phyloP scores from a whole-genome alignment of 306 rosid species.

The Arachis stenosperma region DNA sequence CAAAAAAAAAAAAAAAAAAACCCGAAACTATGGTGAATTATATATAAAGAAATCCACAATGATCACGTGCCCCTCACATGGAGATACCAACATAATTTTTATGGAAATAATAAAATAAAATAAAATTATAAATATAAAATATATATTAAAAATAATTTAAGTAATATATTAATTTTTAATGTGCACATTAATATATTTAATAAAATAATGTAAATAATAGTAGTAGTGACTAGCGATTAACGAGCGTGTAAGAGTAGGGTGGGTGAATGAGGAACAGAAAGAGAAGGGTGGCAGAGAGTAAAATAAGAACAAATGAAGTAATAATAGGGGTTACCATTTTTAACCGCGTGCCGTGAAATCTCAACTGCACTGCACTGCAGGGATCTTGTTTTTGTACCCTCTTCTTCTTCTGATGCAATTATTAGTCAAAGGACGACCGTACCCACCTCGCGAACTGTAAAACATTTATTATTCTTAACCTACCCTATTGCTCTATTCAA shows the following conservation, averaged over 20 bases:
- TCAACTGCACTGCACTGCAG: conserved; percentile 10
- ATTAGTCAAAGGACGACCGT: conserved; percentile 46
- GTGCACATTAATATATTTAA: too few relatives aligned
- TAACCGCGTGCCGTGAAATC: conserved; percentile 47
- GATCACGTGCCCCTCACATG: conserved; percentile 51
- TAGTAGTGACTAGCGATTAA: background rate
- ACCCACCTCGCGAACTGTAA: conserved; percentile 25
- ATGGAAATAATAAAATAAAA: too few relatives aligned
- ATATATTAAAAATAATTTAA: too few relatives aligned
- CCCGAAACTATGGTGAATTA: background rate
- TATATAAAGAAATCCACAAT: background rate
- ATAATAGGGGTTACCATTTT: conserved; percentile 32
- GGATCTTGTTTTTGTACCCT: conserved; percentile 26
- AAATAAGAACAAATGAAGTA: conserved; percentile 13
- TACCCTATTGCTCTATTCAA: background rate
- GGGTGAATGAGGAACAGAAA: background rate
- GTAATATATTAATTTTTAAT: too few relatives aligned
- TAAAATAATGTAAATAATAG: too few relatives aligned
- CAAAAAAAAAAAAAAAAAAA: background rate
- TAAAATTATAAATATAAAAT: too few relatives aligned
- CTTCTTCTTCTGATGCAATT: background rate
- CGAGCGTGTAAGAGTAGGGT: background rate
- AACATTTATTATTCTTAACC: background rate
- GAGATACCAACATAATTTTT: too few relatives aligned
- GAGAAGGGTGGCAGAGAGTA: background rate